A percentile compares a stretch with the other conserved stretches of the same genome.
These are phyloP conservation scores for Aspergillus hancockii DNA, from an alignment of 495 filamentous ascomycete species.

Conservation along the genomic window DNA sequence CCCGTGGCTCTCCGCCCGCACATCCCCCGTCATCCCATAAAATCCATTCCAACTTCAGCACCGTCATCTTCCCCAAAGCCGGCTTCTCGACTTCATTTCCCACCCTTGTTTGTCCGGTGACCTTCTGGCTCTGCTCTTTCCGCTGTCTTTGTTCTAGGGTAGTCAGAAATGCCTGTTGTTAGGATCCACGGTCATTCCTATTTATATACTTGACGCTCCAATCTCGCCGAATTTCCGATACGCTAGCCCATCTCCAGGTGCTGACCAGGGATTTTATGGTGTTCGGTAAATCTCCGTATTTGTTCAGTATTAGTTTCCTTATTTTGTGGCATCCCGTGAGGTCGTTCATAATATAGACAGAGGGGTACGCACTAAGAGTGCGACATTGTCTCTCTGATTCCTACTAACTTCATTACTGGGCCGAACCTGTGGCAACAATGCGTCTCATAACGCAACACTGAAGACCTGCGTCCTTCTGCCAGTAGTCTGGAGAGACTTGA, in stretches of 20 bases:
- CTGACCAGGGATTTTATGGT: not conserved
- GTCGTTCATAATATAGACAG: not conserved
- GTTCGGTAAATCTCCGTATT: not conserved
- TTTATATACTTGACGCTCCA: not conserved
- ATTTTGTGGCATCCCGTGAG: not conserved
- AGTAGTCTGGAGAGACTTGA: conserved; percentile 9
- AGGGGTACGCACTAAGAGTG: not conserved
- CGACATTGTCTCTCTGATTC: not conserved
- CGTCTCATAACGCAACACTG: conserved; percentile 8
- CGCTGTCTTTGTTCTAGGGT: not conserved
- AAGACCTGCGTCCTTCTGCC: conserved; percentile 1
- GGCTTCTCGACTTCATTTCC: not conserved
- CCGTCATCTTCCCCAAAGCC: not conserved
- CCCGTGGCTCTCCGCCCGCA: conserved; percentile 7
- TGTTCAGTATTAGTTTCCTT: not conserved
- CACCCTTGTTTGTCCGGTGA: not conserved
- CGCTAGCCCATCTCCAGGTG: not conserved
- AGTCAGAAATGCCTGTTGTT: not conserved
- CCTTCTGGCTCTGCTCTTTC: not conserved
- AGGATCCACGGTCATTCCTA: not conserved
- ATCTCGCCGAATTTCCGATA: not conserved
- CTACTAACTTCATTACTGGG: not conserved
- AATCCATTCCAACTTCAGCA: conserved; percentile 6
- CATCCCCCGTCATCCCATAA: conserved; percentile 1
- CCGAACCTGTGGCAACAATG: conserved; percentile 17